phyloP scores from a whole-genome alignment of 345 rosid genomes.

The Eutrema japonicum region DNA sequence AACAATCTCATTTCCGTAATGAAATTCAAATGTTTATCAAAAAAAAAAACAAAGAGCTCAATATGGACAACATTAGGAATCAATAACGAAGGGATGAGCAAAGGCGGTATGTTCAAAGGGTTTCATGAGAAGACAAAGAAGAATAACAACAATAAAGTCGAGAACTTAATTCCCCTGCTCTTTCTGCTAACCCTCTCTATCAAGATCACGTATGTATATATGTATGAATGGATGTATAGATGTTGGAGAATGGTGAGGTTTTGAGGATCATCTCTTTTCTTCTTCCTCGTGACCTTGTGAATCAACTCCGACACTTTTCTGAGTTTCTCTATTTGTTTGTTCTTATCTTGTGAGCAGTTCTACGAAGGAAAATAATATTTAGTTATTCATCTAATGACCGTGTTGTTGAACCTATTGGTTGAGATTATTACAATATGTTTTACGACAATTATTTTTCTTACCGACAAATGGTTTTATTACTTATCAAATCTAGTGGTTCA shows the following conservation, averaged over 20 bases:
- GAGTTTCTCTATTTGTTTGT: neutral
- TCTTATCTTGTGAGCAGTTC: slow-evolving; percentile 23
- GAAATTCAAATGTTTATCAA: no score
- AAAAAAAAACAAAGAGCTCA: slow-evolving; percentile 79
- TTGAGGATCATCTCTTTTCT: slow-evolving; percentile 36
- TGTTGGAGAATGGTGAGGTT: slow-evolving; percentile 33
- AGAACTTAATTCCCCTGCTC: slow-evolving; percentile 44
- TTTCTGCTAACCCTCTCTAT: slow-evolving; percentile 78
- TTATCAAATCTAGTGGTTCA: no score
- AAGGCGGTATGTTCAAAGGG: slow-evolving; percentile 62
- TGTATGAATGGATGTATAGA: slow-evolving; percentile 34
- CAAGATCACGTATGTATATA: slow-evolving; percentile 53
- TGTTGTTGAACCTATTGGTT: no score
- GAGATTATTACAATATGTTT: no score
- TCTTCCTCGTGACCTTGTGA: slow-evolving; percentile 17
- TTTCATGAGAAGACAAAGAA: slow-evolving; percentile 61
- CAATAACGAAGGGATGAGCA: slow-evolving; percentile 53
- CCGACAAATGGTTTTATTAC: no score
- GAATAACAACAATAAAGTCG: slow-evolving; percentile 39
- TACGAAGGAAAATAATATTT: neutral
- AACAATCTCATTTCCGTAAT: no score
- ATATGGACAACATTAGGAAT: slow-evolving; percentile 76
- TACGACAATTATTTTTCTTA: no score
- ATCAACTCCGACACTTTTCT: slow-evolving; percentile 34
- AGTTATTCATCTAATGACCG: no score